Evolutionary conservation across 805 yeast genomes (phyloP), one percentile per base, ranked within the genome.

Genomic region (Saccharomycopsis selenospora): DNA sequence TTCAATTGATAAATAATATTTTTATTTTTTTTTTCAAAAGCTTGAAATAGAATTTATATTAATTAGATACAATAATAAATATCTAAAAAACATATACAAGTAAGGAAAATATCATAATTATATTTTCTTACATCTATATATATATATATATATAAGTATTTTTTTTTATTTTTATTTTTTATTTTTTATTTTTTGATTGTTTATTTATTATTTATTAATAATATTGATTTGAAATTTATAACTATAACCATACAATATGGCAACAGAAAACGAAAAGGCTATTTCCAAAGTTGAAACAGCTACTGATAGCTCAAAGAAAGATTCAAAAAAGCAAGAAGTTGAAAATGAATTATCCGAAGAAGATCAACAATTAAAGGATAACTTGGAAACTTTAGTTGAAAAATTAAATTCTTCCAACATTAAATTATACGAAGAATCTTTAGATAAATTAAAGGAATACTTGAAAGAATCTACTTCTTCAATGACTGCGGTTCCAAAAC

Each of bases 401-500:
- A 76, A 87, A 47, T 70, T 93, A 53, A 67, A 67, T 52, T 89
- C 80, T 54, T 63, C 77, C 2, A 71, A 74, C 51, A 58, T 55
- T 2, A 43, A 13, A 6, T 50, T 78, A 18, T 85, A 86, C 61
- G 66, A 67, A 29, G 68, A 78, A 10, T 75, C 88, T n/a, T 72
- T 93, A 57, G 72, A 73, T 38, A 72, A 81, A 46, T 75, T 93
- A 64, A 89, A 88, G 61, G 76, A 73, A 43, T 79, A 79, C 58
- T 90, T 93, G 59, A 79, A 87, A 56, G 95, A 93, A 48, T 85
- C 97, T 10, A 93, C 99, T 2, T 86, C 96, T 33, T 90, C 97
- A 6, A 93, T 93, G 97, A 93, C 99, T 1, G 99, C 99, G 2
- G 99, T 93, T 45, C 99, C 99, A 33, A 93, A 93, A 66, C 99